These are phyloP conservation scores for Blastomyces percursus DNA, from an alignment of 2,329 filamentous ascomycete species.

Conservation along the genomic window DNA sequence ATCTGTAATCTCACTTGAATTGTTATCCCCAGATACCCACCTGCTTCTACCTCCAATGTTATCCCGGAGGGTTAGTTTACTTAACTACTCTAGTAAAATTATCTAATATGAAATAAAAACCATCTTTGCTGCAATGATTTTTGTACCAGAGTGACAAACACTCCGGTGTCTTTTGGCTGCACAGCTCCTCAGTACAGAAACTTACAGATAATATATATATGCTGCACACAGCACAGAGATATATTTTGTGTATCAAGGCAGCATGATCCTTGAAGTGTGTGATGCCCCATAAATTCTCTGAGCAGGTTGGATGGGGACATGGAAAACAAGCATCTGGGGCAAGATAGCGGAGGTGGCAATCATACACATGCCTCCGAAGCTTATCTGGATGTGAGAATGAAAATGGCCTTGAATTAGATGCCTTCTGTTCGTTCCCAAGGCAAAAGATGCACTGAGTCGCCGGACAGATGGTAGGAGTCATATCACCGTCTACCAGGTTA, in stretches of 20 bases:
- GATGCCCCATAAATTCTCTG: background rate
- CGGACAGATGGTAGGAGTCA: background rate
- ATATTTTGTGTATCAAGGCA: background rate
- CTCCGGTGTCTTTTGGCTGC: no score
- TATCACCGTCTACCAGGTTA: background rate
- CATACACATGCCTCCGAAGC: conserved; percentile 1
- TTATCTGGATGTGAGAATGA: background rate
- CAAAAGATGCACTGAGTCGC: no score
- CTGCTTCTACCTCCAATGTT: no score
- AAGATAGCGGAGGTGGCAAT: conserved; percentile 4
- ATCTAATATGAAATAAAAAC: no score
- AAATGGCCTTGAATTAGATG: background rate
- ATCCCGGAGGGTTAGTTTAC: no score
- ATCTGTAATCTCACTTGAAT: no score
- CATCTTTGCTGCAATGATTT: no score
- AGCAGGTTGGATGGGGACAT: conserved; percentile 1
- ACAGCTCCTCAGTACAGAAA: no score
- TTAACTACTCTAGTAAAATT: no score
- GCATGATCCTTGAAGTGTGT: conserved; percentile 4
- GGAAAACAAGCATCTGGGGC: background rate
- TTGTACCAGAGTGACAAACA: no score
- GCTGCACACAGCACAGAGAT: background rate
- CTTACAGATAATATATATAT: no score
- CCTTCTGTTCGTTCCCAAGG: background rate
- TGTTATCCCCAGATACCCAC: no score